Conservation (phyloP, 2,329 filamentous ascomycete genomes). For the Fusarium sp. region DNA sequence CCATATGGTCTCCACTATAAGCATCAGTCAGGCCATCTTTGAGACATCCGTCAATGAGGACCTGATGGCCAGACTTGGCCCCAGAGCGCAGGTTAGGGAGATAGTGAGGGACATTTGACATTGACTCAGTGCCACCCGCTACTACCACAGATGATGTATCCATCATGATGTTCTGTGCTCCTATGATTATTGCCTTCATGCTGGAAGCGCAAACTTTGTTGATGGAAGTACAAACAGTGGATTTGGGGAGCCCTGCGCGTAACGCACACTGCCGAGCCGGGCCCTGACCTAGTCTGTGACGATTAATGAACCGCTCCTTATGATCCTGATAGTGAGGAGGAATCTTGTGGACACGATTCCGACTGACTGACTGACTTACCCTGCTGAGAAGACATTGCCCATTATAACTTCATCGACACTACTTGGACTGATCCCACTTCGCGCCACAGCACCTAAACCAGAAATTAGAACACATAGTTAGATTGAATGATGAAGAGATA, state of each 20-base stretch:
- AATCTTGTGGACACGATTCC: constrained; percentile 3
- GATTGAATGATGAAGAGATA: neutral
- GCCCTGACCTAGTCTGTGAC: constrained; percentile 86
- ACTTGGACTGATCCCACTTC: constrained; percentile 86
- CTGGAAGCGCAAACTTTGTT: constrained; percentile 99
- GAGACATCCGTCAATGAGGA: constrained; percentile 87
- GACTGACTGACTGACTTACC: constrained; percentile 65
- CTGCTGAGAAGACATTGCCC: constrained; percentile 96
- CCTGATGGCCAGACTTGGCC: constrained; percentile 93
- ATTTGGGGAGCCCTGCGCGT: constrained; percentile 83
- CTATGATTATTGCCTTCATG: constrained; percentile 93
- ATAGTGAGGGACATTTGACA: constrained; percentile 98
- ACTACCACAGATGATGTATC: constrained; percentile 93
- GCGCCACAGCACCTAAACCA: constrained; percentile 77
- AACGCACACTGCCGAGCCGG: constrained; percentile 95
- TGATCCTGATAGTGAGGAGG: neutral
- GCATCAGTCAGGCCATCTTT: constrained; percentile 96
- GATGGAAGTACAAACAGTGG: constrained; percentile 87
- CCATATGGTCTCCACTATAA: constrained; percentile 98
- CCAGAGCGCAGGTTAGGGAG: constrained; percentile 86
- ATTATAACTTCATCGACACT: constrained; percentile 97
- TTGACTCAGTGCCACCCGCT: constrained; percentile 95
- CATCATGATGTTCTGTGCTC: constrained; percentile 96
- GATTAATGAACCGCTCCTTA: constrained; percentile 17
- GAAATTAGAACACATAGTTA: neutral